Conservation (phyloP, 2,329 filamentous ascomycete species). For the Paecilomyces sp. region DNA sequence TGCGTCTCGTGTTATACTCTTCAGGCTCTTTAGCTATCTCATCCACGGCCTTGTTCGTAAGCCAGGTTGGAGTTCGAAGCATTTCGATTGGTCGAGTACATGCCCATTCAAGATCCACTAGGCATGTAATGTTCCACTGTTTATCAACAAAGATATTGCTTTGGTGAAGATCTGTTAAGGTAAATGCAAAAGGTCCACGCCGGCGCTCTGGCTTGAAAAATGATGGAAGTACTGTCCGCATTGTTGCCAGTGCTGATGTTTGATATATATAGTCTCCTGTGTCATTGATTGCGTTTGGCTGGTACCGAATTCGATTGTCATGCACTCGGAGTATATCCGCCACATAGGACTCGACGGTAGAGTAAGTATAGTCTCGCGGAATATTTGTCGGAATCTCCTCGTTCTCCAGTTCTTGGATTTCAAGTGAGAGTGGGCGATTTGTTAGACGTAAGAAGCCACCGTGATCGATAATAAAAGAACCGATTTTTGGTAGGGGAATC, state of each 20-base stretch:
- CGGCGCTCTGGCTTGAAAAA: conserved; percentile 16
- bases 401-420: conserved; percentile 15
- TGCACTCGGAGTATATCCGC: conserved; percentile 14
- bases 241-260: conserved; percentile 5
- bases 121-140: conserved; percentile 17
- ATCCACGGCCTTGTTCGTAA: conserved; percentile 13
- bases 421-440: conserved; percentile 15
- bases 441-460: conserved; percentile 11
- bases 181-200: conserved; percentile 25
- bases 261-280: conserved; percentile 6
- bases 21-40: conserved; percentile 4
- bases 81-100: conserved; percentile 17
- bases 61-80: conserved; percentile 18
- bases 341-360: conserved; percentile 15
- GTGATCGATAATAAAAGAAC: conserved; percentile 24
- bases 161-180: conserved; percentile 30
- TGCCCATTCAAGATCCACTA: conserved; percentile 20
- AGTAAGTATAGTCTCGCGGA: neutral
- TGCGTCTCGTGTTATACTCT: conserved; percentile 9
- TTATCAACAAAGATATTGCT: conserved; percentile 28
- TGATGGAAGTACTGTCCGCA: neutral
- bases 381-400: conserved; percentile 14
- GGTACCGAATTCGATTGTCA: conserved; percentile 14
- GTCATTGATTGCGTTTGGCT: conserved; percentile 14
- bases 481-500: conserved; percentile 23